These are phyloP conservation scores for Westerdykella sp. DNA, from an alignment of 2,329 filamentous ascomycete genomes.

Conservation along the genomic window DNA sequence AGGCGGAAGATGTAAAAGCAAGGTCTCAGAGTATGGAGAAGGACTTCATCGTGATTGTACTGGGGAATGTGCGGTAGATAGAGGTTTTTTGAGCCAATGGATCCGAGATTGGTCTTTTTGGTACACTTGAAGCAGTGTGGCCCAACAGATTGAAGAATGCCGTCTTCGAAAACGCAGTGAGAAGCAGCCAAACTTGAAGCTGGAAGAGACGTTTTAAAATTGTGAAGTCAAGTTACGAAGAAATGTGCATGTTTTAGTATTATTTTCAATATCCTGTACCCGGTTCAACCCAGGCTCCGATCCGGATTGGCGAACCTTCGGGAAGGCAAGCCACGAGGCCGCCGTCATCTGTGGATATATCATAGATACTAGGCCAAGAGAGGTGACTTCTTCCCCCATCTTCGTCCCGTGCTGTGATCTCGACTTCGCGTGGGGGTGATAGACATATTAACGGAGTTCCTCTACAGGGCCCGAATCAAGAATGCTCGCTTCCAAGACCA, in stretches of 20 bases:
- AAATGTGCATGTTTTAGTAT: conserved; percentile 5
- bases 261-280: conserved; percentile 8
- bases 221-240: background rate
- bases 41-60: conserved; percentile 10
- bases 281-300: conserved; percentile 2
- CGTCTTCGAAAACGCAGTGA: background rate
- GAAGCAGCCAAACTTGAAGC: background rate
- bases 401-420: background rate
- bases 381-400: background rate
- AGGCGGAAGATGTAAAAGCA: conserved; percentile 8
- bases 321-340: background rate
- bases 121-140: background rate
- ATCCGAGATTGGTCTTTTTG: background rate
- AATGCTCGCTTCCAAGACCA: background rate
- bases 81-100: background rate
- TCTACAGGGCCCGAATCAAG: background rate
- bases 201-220: conserved; percentile 6
- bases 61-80: background rate
- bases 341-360: background rate
- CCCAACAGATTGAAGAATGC: background rate
- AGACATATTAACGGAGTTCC: background rate
- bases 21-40: conserved; percentile 5
- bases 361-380: background rate
- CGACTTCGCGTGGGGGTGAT: background rate
- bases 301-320: background rate